Percentiles rank a stretch among this genome's conserved stretches.
Conservation (phyloP, 2,329 filamentous ascomycete genomes). For the Daldinia eschscholtzii region DNA sequence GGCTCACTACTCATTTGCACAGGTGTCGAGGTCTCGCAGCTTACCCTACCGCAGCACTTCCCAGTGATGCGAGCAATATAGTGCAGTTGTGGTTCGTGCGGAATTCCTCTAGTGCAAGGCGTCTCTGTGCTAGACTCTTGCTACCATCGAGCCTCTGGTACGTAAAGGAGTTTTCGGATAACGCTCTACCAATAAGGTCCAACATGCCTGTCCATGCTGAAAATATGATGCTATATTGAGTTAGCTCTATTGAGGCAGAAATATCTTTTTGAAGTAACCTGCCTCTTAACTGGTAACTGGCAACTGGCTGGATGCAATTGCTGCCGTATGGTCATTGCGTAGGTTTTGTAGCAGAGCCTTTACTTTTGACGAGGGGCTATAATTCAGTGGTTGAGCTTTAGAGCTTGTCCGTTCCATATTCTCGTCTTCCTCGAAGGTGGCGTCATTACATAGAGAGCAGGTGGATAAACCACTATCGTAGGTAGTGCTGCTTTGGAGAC, state of each 20-base stretch:
- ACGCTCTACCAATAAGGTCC: constrained; percentile 27
- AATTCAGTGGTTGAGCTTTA: background rate
- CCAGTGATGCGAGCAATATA: constrained; percentile 32
- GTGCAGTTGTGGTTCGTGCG: constrained; percentile 16
- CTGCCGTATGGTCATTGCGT: constrained; percentile 7
- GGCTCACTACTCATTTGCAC: background rate
- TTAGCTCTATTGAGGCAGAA: background rate
- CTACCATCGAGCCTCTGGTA: constrained; percentile 35
- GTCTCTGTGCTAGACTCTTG: constrained; percentile 19
- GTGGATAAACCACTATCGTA: background rate
- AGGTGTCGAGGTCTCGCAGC: background rate
- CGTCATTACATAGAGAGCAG: constrained; percentile 19
- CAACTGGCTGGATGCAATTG: constrained; percentile 4
- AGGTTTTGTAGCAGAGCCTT: constrained; percentile 29
- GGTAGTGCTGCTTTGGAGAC: background rate
- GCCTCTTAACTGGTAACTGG: constrained; percentile 25
- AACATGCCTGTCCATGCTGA: constrained; percentile 34
- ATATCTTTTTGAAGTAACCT: background rate
- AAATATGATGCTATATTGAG: constrained; percentile 23
- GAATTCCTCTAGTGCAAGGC: constrained; percentile 23
- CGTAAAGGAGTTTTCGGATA: constrained; percentile 17
- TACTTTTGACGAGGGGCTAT: constrained; percentile 33
- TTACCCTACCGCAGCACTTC: constrained; percentile 36
- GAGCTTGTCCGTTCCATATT: background rate
- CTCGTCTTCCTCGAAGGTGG: background rate